Base-by-base conservation (phyloP, 768 basidiomycete genomes). In the Kwoniella pini region DNA sequence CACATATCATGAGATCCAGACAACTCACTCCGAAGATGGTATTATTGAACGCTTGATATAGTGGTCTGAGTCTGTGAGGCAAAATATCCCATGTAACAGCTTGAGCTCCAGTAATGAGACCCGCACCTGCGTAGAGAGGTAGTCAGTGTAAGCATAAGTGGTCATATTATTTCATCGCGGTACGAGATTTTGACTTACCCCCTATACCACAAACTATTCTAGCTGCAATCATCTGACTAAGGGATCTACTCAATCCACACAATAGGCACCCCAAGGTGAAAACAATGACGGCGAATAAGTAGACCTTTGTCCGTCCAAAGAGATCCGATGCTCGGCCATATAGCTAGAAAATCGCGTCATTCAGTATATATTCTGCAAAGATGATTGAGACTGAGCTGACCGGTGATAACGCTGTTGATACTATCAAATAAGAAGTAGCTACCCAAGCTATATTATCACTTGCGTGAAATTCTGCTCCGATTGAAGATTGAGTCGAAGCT, bases 31-130 rank as follows among this genome's bases (percentile, higher is more conserved):
- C 63, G 40, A 60, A 65, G 19, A 53, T 60, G 13, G 58, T 57
- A 22, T 65, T 65, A 36, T 65, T 65, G 42, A 57, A 43, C 15
- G 58, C 63, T 57, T 65, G 63, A 31, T 65, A 65, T n/a, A 65
- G 19, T 11, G 63, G 63, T 48, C 63, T 40, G 7, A 33, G 49
- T 38, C 54, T 53, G 15, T 53, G 19, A 15, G 63, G 57, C 12
- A 65, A 36, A 13, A 65, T 45, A 42, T 65, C 63, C 63, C 63
- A 65, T 4, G 63, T 57, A 27, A 59, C 60, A 6, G 58, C 63
- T 65, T 65, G 63, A 5, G 58, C 52, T 9, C 54, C 58, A 17
- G 63, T 65, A 26, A 65, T 65, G 27, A 65, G 36, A 9, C 63
- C 63, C 6, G 57, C 63, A 45, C 61, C 61, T 62, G 28, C 19